These are phyloP conservation scores for Tephrocybe sp. DNA, from an alignment of 768 basidiomycete genomes.

Conservation along the genomic window DNA sequence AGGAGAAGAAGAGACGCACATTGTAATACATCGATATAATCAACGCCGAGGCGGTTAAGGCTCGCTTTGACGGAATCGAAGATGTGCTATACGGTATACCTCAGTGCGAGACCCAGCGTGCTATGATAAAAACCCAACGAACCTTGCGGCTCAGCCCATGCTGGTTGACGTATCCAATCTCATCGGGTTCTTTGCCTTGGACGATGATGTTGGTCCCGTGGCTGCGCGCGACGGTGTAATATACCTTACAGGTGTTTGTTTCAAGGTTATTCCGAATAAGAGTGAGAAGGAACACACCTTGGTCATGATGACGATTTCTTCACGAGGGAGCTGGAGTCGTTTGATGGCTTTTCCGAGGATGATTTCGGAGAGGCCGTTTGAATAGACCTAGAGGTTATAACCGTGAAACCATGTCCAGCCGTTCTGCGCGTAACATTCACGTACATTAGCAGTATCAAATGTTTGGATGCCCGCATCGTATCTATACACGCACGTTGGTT, in stretches of 20 bases:
- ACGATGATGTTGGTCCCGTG: slow-evolving; percentile 12
- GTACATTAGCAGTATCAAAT: slow-evolving; percentile 50
- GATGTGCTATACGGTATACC: slow-evolving; percentile 49
- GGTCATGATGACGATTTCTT: slow-evolving; percentile 77
- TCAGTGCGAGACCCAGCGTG: not conserved
- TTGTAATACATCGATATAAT: slow-evolving; percentile 77
- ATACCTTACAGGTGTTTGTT: slow-evolving; percentile 32
- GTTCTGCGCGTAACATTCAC: too few relatives aligned
- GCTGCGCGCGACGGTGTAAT: slow-evolving; percentile 28
- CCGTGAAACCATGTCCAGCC: too few relatives aligned
- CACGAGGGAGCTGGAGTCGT: slow-evolving; percentile 63
- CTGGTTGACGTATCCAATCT: slow-evolving; percentile 55
- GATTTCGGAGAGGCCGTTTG: slow-evolving; percentile 63
- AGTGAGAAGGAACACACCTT: slow-evolving; percentile 42
- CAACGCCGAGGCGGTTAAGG: slow-evolving; percentile 66
- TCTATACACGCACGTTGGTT: slow-evolving; percentile 29
- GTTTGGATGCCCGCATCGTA: slow-evolving; percentile 67
- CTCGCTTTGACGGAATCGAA: slow-evolving; percentile 67
- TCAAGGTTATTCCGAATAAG: not conserved
- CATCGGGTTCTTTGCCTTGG: slow-evolving; percentile 26
- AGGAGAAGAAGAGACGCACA: slow-evolving; percentile 33
- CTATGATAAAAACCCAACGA: not conserved
- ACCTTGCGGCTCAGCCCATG: slow-evolving; percentile 39
- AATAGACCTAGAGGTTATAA: slow-evolving; percentile 70
- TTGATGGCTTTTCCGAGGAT: slow-evolving; percentile 76